Percentiles rank a stretch among this genome's conserved stretches.
Evolutionary conservation across 2,329 filamentous ascomycete species (phyloP).

Genomic region (Ophiostoma himal-ulmi): DNA sequence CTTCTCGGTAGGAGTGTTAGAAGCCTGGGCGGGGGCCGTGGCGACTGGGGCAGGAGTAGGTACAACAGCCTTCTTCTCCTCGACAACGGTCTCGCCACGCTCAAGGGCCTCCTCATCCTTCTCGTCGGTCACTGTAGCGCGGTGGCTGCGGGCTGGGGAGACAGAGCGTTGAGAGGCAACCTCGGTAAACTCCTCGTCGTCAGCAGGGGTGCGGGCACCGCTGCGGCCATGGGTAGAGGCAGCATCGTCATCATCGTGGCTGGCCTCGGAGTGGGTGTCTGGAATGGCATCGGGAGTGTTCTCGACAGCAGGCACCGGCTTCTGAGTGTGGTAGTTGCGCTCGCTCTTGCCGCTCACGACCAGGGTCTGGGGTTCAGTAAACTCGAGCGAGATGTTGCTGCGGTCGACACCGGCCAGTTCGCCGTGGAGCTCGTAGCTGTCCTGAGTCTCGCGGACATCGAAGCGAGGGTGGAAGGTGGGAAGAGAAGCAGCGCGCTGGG

Average conservation of each 20-base stretch:
- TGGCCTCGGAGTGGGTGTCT: constrained; percentile 18
- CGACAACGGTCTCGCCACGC: constrained; percentile 28
- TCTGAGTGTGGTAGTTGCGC: constrained; percentile 35
- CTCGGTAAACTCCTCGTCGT: constrained; percentile 35
- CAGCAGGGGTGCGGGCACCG: constrained; percentile 26
- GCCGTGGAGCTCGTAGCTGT: constrained; percentile 69
- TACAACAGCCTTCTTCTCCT: not conserved
- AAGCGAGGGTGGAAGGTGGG: constrained; percentile 65
- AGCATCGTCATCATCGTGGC: not conserved
- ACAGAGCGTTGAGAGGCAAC: constrained; percentile 25
- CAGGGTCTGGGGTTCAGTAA: constrained; percentile 69
- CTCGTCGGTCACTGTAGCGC: constrained; percentile 64
- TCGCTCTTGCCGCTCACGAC: constrained; percentile 65
- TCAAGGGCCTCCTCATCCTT: constrained; percentile 30
- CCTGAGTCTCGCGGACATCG: constrained; percentile 65
- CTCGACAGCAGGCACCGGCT: not conserved
- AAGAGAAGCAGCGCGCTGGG: constrained; percentile 32
- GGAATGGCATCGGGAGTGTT: constrained; percentile 17
- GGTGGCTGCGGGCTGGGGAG: constrained; percentile 38
- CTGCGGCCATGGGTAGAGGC: not conserved
- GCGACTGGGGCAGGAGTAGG: constrained; percentile 23
- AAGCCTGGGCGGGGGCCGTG: not conserved
- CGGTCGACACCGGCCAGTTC: constrained; percentile 72
- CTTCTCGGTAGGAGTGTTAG: constrained; percentile 24
- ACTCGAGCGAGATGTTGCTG: constrained; percentile 70